Conservation (phyloP, 2,329 filamentous ascomycete genomes). For the Trichophyton mentagrophytes region DNA sequence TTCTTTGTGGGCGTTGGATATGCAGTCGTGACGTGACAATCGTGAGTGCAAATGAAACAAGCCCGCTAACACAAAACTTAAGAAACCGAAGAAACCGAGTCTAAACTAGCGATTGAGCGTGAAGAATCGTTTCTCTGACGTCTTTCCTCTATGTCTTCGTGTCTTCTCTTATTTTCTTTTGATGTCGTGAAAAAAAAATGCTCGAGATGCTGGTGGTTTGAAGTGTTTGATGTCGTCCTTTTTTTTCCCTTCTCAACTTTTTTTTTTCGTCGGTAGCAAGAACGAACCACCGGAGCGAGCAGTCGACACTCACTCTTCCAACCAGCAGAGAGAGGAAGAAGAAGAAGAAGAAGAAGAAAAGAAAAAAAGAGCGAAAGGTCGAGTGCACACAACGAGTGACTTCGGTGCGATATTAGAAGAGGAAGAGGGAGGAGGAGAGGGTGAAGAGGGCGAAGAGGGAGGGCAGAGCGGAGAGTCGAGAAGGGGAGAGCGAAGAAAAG, state of each 20-base stretch:
- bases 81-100: neutral
- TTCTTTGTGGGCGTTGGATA: neutral
- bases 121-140: neutral
- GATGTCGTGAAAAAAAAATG: neutral
- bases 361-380: neutral
- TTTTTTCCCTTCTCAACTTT: neutral
- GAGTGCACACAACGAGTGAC: neutral
- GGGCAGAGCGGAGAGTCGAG: neutral
- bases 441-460: no score
- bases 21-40: neutral
- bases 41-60: neutral
- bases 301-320: neutral
- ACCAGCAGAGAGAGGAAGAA: slow-evolving; percentile 1
- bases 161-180: neutral
- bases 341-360: neutral
- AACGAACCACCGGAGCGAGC: neutral
- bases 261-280: neutral
- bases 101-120: neutral
- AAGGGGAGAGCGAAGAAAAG: neutral
- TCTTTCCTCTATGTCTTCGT: neutral
- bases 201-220: no score
- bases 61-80: neutral
- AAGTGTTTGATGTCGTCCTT: neutral
- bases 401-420: neutral
- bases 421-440: neutral